Evolutionary conservation across 2,329 filamentous ascomycete species (phyloP).

Genomic region (Escovopsis weberi): DNA sequence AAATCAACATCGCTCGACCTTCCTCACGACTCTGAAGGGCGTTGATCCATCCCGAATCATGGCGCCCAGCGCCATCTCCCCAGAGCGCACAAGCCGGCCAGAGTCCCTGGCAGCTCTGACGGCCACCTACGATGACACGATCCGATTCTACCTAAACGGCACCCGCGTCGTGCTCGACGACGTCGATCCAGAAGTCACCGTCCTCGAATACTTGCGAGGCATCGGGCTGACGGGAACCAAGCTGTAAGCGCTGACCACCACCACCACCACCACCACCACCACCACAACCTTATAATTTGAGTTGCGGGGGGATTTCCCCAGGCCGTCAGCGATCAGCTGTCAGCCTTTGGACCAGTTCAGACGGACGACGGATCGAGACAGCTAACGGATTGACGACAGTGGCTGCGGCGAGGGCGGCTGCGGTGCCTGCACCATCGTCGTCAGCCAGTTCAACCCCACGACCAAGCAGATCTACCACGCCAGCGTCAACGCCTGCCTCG

Average conservation of each 20-base stretch:
- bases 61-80: slow-evolving; percentile 42
- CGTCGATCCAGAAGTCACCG: slow-evolving; percentile 79
- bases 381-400: slow-evolving; percentile 18
- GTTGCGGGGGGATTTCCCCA: too few species aligned
- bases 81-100: slow-evolving; percentile 24
- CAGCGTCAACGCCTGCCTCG: slow-evolving; percentile 89
- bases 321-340: background rate
- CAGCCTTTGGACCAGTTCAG: background rate
- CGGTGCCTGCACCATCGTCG: slow-evolving; percentile 88
- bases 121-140: slow-evolving; percentile 67
- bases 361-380: background rate
- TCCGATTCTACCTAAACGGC: slow-evolving; percentile 90
- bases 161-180: slow-evolving; percentile 76
- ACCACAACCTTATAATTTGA: background rate
- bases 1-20: too few species aligned
- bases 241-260: slow-evolving; percentile 30
- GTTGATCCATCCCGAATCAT: slow-evolving; percentile 18
- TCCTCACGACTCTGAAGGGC: too few species aligned
- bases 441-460: slow-evolving; percentile 86
- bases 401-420: slow-evolving; percentile 95
- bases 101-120: slow-evolving; percentile 39
- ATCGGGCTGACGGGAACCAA: slow-evolving; percentile 94
- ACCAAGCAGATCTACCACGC: slow-evolving; percentile 91
- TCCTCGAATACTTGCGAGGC: slow-evolving; percentile 84
- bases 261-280: too few species aligned